Conservation (phyloP, 257 asterid species). For the Solanum acaule region DNA sequence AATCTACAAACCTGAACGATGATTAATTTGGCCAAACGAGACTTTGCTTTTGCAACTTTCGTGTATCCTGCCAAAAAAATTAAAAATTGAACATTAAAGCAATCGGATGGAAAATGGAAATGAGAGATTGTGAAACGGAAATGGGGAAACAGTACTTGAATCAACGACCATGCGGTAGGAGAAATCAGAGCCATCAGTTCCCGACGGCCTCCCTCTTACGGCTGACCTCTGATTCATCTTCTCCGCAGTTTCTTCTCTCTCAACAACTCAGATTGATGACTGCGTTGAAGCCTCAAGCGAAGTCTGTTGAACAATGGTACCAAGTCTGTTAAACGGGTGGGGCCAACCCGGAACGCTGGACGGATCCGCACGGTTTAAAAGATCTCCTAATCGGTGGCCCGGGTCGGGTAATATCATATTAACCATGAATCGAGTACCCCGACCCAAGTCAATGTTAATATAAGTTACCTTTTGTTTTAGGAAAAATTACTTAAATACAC, state of each 20-base stretch:
- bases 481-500: too few relatives aligned
- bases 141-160: conserved; percentile 29
- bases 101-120: not conserved
- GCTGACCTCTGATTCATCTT: conserved; percentile 43
- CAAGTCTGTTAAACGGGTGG: not conserved
- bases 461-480: too few relatives aligned
- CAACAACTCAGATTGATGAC: not conserved
- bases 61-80: conserved; percentile 45
- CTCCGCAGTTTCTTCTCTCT: not conserved
- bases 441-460: too few relatives aligned
- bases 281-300: not conserved
- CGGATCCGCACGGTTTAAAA: not conserved
- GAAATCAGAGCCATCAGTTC: conserved; percentile 91
- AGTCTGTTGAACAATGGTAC: not conserved
- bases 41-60: conserved; percentile 66
- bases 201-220: conserved; percentile 61
- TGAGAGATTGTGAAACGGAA: not conserved
- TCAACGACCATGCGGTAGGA: conserved; percentile 96
- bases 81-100: not conserved
- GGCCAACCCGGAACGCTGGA: not conserved
- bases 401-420: too few relatives aligned
- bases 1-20: conserved; percentile 46
- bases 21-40: conserved; percentile 47
- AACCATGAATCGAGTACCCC: too few relatives aligned
- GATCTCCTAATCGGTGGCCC: too few relatives aligned